Percentiles rank a stretch among this genome's conserved stretches.
Evolutionary conservation across 768 basidiomycete genomes (phyloP).

Genomic region (Trametes villosa): DNA sequence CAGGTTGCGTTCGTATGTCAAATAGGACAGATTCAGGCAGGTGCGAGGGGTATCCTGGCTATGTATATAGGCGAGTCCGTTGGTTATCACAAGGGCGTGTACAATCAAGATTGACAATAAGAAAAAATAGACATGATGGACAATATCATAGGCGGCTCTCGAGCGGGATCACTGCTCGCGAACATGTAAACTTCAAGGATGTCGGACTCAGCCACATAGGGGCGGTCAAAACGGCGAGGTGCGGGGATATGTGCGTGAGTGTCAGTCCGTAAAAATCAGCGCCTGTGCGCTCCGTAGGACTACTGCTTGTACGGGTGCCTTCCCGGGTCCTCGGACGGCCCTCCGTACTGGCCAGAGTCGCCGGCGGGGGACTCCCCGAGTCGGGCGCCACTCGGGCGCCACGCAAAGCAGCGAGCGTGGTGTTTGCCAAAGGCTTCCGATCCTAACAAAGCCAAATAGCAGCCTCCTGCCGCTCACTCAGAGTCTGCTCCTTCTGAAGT

Average conservation of each 20-base stretch:
- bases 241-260: too few relatives aligned
- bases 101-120: not conserved
- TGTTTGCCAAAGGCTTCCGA: too few relatives aligned
- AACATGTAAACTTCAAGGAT: not conserved
- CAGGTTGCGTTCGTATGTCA: too few relatives aligned
- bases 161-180: too few relatives aligned
- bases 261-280: not conserved
- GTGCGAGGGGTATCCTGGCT: not conserved
- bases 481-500: too few relatives aligned
- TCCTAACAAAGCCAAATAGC: too few relatives aligned
- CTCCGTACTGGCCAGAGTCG: not conserved
- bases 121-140: not conserved
- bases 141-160: not conserved
- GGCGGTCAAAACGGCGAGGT: too few relatives aligned
- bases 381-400: too few relatives aligned
- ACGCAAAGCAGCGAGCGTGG: too few relatives aligned
- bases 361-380: too few relatives aligned
- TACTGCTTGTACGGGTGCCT: slow-evolving; percentile 10
- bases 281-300: slow-evolving; percentile 7
- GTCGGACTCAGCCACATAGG: not conserved
- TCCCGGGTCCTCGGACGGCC: slow-evolving; percentile 1
- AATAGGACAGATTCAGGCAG: not conserved
- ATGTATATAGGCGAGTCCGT: not conserved
- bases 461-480: too few relatives aligned
- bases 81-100: not conserved